Evolutionary conservation across 257 asterid genomes (phyloP).

Genomic region (Haberlea rhodopensis): DNA sequence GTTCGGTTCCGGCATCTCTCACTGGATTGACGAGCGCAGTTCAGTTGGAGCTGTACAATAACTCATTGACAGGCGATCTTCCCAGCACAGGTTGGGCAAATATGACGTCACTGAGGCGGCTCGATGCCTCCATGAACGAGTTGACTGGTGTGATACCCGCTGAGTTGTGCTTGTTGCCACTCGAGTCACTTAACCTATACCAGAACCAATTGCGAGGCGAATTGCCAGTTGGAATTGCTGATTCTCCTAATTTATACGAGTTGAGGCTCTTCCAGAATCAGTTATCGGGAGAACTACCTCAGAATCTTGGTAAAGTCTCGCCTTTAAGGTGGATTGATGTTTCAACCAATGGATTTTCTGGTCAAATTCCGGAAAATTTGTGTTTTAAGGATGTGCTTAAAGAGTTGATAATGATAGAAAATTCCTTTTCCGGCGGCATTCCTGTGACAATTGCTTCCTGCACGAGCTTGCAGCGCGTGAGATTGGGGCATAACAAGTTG

Average conservation of each 20-base stretch:
- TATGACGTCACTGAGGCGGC: conserved; percentile 68
- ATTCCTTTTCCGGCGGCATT: conserved; percentile 68
- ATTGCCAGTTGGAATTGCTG: conserved; percentile 61
- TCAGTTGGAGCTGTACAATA: conserved; percentile 88
- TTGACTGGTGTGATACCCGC: conserved; percentile 70
- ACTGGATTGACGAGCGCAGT: conserved; percentile 61
- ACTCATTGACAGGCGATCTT: conserved; percentile 73
- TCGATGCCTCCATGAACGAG: conserved; percentile 86
- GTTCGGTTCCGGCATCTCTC: conserved; percentile 64
- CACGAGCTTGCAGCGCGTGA: conserved; percentile 68
- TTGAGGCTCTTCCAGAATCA: conserved; percentile 75
- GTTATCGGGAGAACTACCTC: conserved; percentile 58
- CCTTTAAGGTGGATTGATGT: conserved; percentile 81
- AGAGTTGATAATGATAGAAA: conserved; percentile 65
- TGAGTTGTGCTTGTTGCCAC: conserved; percentile 78
- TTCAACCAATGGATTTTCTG: conserved; percentile 67
- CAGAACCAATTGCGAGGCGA: conserved; percentile 71
- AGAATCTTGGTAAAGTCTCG: conserved; percentile 70
- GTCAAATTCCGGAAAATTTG: conserved; percentile 60
- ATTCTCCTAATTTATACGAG: conserved; percentile 76
- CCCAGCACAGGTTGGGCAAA: conserved; percentile 81
- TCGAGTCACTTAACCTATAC: conserved; percentile 87
- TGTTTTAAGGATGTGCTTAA: conserved; percentile 58
- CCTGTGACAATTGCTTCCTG: conserved; percentile 70
- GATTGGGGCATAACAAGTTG: conserved; percentile 67